Percentiles rank a stretch among this genome's conserved stretches.
phyloP scores from a whole-genome alignment of 768 basidiomycete species.

The Suillus fuscotomentosus region DNA sequence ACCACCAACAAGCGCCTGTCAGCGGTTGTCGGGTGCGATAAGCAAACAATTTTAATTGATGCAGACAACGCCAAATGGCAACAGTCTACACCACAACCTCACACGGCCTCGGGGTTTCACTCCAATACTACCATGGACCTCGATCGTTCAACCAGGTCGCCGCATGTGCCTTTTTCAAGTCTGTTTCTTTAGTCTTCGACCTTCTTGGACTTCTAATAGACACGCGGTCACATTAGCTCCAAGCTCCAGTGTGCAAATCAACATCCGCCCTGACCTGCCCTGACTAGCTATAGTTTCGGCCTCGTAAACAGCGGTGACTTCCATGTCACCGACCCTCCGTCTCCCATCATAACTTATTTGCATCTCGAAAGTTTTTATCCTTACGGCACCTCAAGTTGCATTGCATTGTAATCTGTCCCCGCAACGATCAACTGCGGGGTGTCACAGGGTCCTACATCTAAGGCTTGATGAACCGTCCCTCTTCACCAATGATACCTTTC shows the following conservation, averaged over 20 bases:
- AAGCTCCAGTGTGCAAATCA: background rate
- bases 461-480: background rate
- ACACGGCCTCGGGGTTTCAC: background rate
- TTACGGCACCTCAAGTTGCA: background rate
- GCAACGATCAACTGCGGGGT: background rate
- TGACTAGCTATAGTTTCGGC: background rate
- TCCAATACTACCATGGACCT: background rate
- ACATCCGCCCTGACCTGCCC: background rate
- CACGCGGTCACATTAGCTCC: background rate
- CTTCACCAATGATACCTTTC: background rate
- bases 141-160: background rate
- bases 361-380: conserved; percentile 3
- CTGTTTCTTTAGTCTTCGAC: background rate
- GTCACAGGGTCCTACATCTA: background rate
- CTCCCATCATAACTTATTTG: background rate
- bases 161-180: background rate
- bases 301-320: conserved; percentile 6
- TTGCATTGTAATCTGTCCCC: background rate
- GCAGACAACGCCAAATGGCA: background rate
- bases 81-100: conserved; percentile 1
- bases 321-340: background rate
- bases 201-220: background rate
- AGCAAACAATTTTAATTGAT: conserved; percentile 3
- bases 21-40: conserved; percentile 1
- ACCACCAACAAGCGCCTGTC: background rate